Evolutionary conservation across 176 grass and related monocot genomes (phyloP).

Genomic region (Eragrostis curvula): DNA sequence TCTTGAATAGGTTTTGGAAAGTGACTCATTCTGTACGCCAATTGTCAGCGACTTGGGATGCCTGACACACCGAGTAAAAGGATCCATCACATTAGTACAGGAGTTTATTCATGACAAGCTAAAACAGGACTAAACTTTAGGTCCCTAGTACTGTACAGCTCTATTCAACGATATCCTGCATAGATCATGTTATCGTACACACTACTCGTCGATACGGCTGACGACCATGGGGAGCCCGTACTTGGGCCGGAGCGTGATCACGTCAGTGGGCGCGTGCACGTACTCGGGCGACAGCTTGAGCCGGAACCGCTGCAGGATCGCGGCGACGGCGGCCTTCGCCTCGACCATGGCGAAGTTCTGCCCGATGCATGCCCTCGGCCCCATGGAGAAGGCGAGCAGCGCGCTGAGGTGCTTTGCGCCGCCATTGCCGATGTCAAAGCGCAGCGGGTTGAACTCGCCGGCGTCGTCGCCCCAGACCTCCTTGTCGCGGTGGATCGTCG

Average conservation of each 20-base stretch:
- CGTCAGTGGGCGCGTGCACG: slow-evolving; percentile 48
- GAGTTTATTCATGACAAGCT: too few relatives aligned
- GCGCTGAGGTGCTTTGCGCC: slow-evolving; percentile 34
- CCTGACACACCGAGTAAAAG: too few relatives aligned
- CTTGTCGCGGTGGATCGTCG: slow-evolving; percentile 43
- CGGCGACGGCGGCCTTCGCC: slow-evolving; percentile 37
- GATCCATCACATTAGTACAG: too few relatives aligned
- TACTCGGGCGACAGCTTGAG: slow-evolving; percentile 59
- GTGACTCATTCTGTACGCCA: too few relatives aligned
- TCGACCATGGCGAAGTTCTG: slow-evolving; percentile 75
- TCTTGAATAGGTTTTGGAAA: too few relatives aligned
- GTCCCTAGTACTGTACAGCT: too few relatives aligned
- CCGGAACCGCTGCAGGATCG: slow-evolving; percentile 58
- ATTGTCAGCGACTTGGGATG: too few relatives aligned
- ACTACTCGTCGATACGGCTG: background rate
- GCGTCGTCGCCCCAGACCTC: slow-evolving; percentile 69
- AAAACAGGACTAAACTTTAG: too few relatives aligned
- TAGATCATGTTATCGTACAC: too few relatives aligned
- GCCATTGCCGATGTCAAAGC: slow-evolving; percentile 36
- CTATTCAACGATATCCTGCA: too few relatives aligned
- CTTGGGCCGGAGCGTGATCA: slow-evolving; percentile 49
- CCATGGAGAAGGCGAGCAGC: slow-evolving; percentile 56
- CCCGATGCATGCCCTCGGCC: slow-evolving; percentile 59
- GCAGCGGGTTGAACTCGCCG: slow-evolving; percentile 53
- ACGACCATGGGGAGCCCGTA: slow-evolving; percentile 55